Evolutionary conservation across 2,329 filamentous ascomycete species (phyloP).

Genomic region (Mycogone perniciosa): DNA sequence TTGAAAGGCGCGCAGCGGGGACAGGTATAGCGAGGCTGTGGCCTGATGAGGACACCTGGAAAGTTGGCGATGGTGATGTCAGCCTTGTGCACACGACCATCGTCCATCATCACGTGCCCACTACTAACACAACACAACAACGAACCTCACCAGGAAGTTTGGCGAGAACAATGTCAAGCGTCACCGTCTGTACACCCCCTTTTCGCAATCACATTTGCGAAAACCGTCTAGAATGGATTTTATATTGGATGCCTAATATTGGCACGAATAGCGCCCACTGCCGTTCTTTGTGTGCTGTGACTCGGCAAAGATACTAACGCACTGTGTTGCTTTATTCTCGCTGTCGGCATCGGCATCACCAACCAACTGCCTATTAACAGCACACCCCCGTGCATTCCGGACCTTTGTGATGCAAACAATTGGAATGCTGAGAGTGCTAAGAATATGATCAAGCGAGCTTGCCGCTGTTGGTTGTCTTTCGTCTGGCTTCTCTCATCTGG

Average conservation of each 20-base stretch:
- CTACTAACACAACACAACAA: background rate
- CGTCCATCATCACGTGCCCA: constrained; percentile 7
- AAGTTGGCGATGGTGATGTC: background rate
- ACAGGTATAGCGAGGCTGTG: too few species aligned
- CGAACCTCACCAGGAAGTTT: background rate
- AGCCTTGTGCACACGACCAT: background rate
- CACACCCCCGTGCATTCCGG: constrained; percentile 1
- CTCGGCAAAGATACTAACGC: background rate
- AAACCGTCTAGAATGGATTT: too few species aligned
- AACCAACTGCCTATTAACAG: background rate
- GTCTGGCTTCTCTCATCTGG: background rate
- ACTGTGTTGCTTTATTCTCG: background rate
- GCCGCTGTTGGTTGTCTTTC: background rate
- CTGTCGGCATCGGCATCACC: constrained; percentile 1
- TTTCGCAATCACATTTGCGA: too few species aligned
- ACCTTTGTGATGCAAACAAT: constrained; percentile 2
- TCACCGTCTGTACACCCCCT: too few species aligned
- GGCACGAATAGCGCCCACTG: background rate
- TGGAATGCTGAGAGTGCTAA: background rate
- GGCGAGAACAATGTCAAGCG: constrained; percentile 6
- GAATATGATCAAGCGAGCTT: background rate
- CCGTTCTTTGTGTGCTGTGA: constrained; percentile 3
- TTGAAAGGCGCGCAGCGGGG: too few species aligned
- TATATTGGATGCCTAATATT: too few species aligned
- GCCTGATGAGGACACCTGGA: too few species aligned